Evolutionary conservation across 805 yeast genomes (phyloP).

Genomic region (Zygosaccharomyces bisporus): DNA sequence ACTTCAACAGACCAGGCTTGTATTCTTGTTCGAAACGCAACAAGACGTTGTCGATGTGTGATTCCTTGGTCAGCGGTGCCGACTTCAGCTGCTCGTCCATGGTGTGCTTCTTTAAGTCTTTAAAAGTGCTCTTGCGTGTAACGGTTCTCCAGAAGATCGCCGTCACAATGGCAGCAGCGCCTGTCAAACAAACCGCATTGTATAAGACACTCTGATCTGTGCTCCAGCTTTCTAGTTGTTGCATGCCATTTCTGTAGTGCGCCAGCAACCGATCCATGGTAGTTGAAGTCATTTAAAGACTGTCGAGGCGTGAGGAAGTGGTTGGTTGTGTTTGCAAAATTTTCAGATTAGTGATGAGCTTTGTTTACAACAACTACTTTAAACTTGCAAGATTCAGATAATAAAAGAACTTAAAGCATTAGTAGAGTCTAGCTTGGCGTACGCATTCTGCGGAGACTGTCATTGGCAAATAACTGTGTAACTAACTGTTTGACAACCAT

Average conservation of each 20-base stretch:
- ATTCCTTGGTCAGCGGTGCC: conserved; percentile 26
- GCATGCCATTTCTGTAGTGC: not conserved
- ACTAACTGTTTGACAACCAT: too few relatives aligned
- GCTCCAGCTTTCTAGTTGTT: not conserved
- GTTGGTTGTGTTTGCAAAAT: not conserved
- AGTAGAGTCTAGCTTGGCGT: too few relatives aligned
- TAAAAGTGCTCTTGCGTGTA: conserved; percentile 6
- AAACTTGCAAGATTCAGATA: not conserved
- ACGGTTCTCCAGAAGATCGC: conserved; percentile 19
- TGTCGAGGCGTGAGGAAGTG: not conserved
- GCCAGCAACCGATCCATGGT: conserved; percentile 1
- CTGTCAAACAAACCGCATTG: conserved; percentile 12
- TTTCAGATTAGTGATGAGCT: not conserved
- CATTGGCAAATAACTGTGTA: too few relatives aligned
- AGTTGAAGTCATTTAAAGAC: not conserved
- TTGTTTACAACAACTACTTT: not conserved
- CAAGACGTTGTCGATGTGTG: conserved; percentile 26
- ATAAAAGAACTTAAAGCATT: not conserved
- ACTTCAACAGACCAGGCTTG: conserved; percentile 21
- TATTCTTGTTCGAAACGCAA: conserved; percentile 29
- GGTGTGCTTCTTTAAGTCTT: conserved; percentile 1
- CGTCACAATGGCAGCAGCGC: conserved; percentile 19
- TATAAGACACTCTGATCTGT: not conserved
- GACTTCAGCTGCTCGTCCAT: conserved; percentile 16
- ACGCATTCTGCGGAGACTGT: too few relatives aligned